Percentiles rank a stretch among this genome's conserved stretches.
phyloP scores from a whole-genome alignment of 129 eudicot species.

The Escallonia rubra region DNA sequence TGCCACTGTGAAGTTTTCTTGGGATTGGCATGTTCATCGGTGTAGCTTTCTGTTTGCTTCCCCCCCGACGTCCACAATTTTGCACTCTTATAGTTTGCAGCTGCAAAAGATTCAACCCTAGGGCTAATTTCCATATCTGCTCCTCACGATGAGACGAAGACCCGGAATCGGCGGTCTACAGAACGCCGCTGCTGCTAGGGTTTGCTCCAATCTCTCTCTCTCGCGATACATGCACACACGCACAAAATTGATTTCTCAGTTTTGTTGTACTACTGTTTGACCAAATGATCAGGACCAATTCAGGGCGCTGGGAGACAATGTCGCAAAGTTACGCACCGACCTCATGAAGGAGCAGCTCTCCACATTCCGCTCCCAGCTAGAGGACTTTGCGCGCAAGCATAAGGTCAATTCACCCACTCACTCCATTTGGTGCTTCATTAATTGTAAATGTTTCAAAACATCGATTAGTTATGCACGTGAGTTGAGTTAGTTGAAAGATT shows the following conservation, averaged over 20 bases:
- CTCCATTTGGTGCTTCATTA: too few relatives aligned
- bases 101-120: too few relatives aligned
- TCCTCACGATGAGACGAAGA: conserved; percentile 62
- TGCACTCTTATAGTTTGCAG: too few relatives aligned
- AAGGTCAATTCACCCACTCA: conserved; percentile 37
- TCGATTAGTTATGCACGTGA: too few relatives aligned
- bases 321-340: conserved; percentile 84
- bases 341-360: conserved; percentile 95
- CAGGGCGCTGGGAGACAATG: conserved; percentile 83
- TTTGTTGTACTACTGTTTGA: neutral
- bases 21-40: too few relatives aligned
- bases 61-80: too few relatives aligned
- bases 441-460: too few relatives aligned
- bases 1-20: too few relatives aligned
- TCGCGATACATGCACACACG: neutral
- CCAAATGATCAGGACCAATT: conserved; percentile 56
- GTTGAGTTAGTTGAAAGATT: too few relatives aligned
- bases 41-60: too few relatives aligned
- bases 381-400: conserved; percentile 97
- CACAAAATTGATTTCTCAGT: neutral
- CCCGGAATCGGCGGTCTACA: conserved; percentile 96
- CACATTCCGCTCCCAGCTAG: conserved; percentile 92
- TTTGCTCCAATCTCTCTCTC: conserved; percentile 15
- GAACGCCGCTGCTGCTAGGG: conserved; percentile 94
- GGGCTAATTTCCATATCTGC: too few relatives aligned